Percentiles rank a stretch among this genome's conserved stretches.
These are phyloP conservation scores for Primulina eburnea DNA, from an alignment of 257 asterid genomes.

Conservation along the genomic window DNA sequence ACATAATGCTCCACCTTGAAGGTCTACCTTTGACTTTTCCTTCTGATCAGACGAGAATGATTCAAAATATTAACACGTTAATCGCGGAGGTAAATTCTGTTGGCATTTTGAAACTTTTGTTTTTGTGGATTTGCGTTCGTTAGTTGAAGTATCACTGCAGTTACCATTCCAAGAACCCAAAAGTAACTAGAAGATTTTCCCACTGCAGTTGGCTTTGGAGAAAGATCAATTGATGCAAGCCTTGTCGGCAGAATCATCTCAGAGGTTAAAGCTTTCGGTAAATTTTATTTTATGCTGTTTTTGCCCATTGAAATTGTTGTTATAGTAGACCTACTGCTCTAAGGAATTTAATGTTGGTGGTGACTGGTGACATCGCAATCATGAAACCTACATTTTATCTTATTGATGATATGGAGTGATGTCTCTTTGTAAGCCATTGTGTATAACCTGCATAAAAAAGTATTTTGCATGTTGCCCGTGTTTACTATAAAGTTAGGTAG, in stretches of 20 bases:
- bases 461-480: no score
- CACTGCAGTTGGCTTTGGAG: constrained; percentile 79
- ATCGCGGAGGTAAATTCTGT: constrained; percentile 65
- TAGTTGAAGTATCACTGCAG: constrained; percentile 15
- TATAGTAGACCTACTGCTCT: constrained; percentile 10
- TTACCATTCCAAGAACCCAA: constrained; percentile 23
- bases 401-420: not conserved
- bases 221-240: constrained; percentile 76
- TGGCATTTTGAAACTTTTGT: constrained; percentile 22
- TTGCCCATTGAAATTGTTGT: constrained; percentile 17
- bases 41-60: constrained; percentile 79
- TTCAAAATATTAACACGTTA: constrained; percentile 71
- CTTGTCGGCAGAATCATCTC: constrained; percentile 76
- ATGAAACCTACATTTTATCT: constrained; percentile 6
- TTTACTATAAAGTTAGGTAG: not conserved
- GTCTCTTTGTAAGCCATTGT: not conserved
- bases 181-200: constrained; percentile 16
- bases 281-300: constrained; percentile 16
- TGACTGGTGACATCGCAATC: constrained; percentile 3
- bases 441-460: not conserved
- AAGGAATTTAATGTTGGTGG: constrained; percentile 4
- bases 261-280: constrained; percentile 74
- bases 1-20: constrained; percentile 43
- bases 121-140: constrained; percentile 19
- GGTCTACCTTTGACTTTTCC: constrained; percentile 59